phyloP scores from a whole-genome alignment of 352 stramenopile genomes.

The Phytophthora aleatoria region DNA sequence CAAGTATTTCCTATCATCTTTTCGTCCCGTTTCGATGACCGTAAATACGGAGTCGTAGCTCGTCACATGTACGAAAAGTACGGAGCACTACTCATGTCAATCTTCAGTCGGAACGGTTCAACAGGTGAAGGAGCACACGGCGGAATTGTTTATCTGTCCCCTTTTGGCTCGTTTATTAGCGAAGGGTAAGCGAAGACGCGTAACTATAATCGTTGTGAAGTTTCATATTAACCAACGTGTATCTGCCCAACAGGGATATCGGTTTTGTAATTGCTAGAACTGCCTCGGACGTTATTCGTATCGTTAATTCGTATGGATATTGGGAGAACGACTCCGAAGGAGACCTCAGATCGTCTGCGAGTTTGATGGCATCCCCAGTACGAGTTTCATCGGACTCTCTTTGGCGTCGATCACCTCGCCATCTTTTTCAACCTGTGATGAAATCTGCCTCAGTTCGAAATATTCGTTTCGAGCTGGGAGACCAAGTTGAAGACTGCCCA shows the following conservation, averaged over 20 bases:
- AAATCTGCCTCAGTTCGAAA: slow-evolving; percentile 31
- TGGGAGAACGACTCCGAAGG: slow-evolving; percentile 38
- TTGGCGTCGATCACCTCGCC: slow-evolving; percentile 39
- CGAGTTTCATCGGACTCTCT: slow-evolving; percentile 50
- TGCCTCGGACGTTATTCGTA: slow-evolving; percentile 55
- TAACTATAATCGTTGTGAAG: not conserved
- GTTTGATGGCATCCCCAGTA: slow-evolving; percentile 28
- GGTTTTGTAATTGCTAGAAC: slow-evolving; percentile 65
- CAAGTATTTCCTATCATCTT: slow-evolving; percentile 75
- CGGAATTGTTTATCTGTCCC: slow-evolving; percentile 37
- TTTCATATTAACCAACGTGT: not conserved
- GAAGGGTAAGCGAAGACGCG: slow-evolving; percentile 48
- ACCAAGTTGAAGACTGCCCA: slow-evolving; percentile 5
- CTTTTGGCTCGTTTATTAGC: slow-evolving; percentile 48
- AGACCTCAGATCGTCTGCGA: slow-evolving; percentile 14
- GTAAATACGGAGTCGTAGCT: slow-evolving; percentile 59
- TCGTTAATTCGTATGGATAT: slow-evolving; percentile 59
- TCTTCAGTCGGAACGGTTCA: slow-evolving; percentile 21
- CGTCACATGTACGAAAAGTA: slow-evolving; percentile 66
- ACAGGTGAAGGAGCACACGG: not conserved
- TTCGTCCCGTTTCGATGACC: slow-evolving; percentile 53
- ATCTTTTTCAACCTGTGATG: slow-evolving; percentile 29
- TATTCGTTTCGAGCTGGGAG: slow-evolving; percentile 25
- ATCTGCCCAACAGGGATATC: slow-evolving; percentile 50
- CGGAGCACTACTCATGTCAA: slow-evolving; percentile 42